These are phyloP conservation scores for Neonectria magnoliae DNA, from an alignment of 2,329 filamentous ascomycete genomes.

Conservation along the genomic window DNA sequence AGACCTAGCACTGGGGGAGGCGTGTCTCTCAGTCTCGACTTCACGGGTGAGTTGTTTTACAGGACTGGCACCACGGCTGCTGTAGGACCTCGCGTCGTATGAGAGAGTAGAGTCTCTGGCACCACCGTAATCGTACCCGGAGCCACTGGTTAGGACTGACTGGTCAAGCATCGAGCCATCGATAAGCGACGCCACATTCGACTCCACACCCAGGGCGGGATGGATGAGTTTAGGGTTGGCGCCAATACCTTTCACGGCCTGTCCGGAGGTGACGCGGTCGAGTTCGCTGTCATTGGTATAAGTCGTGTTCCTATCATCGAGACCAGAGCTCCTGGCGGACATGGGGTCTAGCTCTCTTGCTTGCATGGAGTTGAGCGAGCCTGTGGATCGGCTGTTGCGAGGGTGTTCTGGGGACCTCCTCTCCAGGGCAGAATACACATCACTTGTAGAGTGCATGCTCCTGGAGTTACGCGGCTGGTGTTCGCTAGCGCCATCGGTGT, in stretches of 20 bases:
- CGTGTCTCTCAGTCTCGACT: conserved; percentile 51
- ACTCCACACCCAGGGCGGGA: conserved; percentile 79
- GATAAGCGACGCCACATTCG: conserved; percentile 85
- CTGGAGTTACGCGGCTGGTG: conserved; percentile 67
- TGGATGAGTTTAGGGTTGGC: conserved; percentile 82
- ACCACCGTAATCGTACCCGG: conserved; percentile 59
- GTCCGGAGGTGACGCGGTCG: conserved; percentile 69
- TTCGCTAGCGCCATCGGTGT: conserved; percentile 75
- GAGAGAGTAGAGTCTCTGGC: conserved; percentile 52
- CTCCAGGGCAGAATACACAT: conserved; percentile 71
- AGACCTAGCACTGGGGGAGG: conserved; percentile 52
- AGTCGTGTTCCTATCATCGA: conserved; percentile 64
- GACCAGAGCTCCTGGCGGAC: conserved; percentile 61
- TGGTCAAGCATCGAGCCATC: conserved; percentile 77
- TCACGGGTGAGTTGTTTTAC: conserved; percentile 56
- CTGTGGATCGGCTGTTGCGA: conserved; percentile 47
- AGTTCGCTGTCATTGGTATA: conserved; percentile 66
- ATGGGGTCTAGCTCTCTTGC: conserved; percentile 65
- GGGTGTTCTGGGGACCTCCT: conserved; percentile 61
- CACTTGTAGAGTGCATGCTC: conserved; percentile 58
- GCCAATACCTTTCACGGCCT: conserved; percentile 75
- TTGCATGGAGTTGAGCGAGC: conserved; percentile 51
- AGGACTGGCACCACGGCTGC: conserved; percentile 51
- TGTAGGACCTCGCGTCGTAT: conserved; percentile 44
- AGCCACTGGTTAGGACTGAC: conserved; percentile 74